Base-by-base conservation (phyloP, 2,329 filamentous ascomycete genomes). In the Penicillium crustosum region DNA sequence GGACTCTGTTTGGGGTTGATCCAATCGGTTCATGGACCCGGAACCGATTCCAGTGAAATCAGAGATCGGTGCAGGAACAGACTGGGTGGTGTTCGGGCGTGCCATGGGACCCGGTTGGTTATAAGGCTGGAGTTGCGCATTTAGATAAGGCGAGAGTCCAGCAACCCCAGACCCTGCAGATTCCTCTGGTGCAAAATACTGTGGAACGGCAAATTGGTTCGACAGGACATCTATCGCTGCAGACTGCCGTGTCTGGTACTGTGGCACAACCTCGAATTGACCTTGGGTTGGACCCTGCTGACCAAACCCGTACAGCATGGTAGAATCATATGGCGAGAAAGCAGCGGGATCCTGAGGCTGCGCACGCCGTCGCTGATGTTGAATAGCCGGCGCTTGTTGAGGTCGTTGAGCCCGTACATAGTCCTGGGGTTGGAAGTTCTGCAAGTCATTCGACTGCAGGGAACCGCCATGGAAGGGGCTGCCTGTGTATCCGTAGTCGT, bases 231-330 rank as follows among this genome's bases (percentile, higher is more conserved):
- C 89, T 78, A 94, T 85, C 60, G 84, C 85, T 81, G 89, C 86
- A 77, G 88, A 84, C 72, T 91, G 89, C 79, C 89, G 87, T 66
- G 86, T 80, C 70, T 87, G 83, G 79, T 91, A 95, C 71, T 88
- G 88, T 77, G 87, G 83, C 73, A 87, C 85, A 71, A 86, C 79
- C 75, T 93, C 89, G 79, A 95, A 96, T 66, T 81, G 76, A 60
- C 77, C 88, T 81, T 79, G 85, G 74, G 77, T 79, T 80, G 77
- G 78, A 61, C 79, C 80, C 69, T 86, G 79, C 72, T 87, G 86
- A 71, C 83, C 80, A 69, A 93, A 88, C 78, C 87, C 88, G 80
- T 95, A 95, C 83, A 94, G 88, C 79, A 93, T 86, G 62, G 85
- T 84, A 55, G 84, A 78, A 53, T 86, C 80, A 67, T 86, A 86